Evolutionary conservation across 306 rosid genomes (phyloP), one percentile per base, ranked within the genome.

Genomic region (Begonia fuchsioides): DNA sequence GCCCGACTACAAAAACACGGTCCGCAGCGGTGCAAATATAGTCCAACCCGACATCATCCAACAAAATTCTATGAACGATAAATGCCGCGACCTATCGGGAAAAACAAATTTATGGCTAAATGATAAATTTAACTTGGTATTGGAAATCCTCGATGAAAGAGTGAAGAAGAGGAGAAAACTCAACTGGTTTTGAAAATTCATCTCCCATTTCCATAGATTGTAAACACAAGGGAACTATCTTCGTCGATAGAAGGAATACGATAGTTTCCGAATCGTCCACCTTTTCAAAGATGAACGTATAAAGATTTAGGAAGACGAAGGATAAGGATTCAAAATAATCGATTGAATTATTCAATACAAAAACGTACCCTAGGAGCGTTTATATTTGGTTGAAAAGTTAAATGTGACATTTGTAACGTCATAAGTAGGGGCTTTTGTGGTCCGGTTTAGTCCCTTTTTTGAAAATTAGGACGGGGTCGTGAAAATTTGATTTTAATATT

Each of bases 131-230:
- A 26, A 26, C 7, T 26, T 26, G 35, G 8, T 4, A 26, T 26
- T 8, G 7, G 5, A 10, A 41, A 10, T 10, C 12, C 45, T 41
- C 13, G 3, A 10, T 10, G 11, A 12, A 41, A 13, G 13, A 41
- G 44, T 10, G 13, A 41, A n/a, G 11, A 41, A 4, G 2, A n/a
- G 6, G 45, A n/a, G n/a, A n/a, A 62, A 35, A 80, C 93, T 77
- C 75, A 75, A 81, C 87, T 49, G 85, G 77, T 83, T 80, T 80
- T 50, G 94, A 77, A 52, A 83, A 49, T 66, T 80, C 94, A 48
- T 77, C 68, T 17, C 94, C 94, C 71, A 83, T 76, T 77, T 87
- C 93, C 87, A 87, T 80, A 8, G 78, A 80, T 46, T 83, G 93
- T 44, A 87, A 60, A 76, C 94, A 83, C 62, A 87, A 43, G 0